Conservation (phyloP, 129 eudicot genomes). For the Mikania micrantha region DNA sequence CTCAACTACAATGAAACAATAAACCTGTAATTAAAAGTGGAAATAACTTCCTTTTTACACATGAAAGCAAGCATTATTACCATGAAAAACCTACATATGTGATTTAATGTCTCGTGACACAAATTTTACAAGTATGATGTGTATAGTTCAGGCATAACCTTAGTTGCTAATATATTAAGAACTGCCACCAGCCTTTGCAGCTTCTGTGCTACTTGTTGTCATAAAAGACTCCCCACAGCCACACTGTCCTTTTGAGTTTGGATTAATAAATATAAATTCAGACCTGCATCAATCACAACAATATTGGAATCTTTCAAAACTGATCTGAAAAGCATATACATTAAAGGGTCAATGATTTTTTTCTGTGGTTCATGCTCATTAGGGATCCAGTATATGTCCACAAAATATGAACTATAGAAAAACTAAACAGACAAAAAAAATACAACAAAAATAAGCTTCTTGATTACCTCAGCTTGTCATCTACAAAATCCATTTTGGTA, state of each 20-base stretch:
- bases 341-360: neutral
- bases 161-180: conserved; percentile 16
- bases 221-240: conserved; percentile 93
- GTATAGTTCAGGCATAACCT: neutral
- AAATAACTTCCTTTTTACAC: neutral
- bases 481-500: conserved; percentile 80
- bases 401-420: neutral
- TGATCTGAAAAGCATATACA: neutral
- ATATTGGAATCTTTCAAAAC: neutral
- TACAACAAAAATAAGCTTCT: neutral
- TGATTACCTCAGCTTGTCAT: conserved; percentile 83
- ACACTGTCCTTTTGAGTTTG: conserved; percentile 87
- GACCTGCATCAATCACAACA: conserved; percentile 45
- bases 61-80: neutral
- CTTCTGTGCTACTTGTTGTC: conserved; percentile 54
- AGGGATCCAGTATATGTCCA: neutral
- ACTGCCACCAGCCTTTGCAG: conserved; percentile 43
- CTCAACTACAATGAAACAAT: too few relatives aligned
- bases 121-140: conserved; percentile 17
- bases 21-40: neutral
- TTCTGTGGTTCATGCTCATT: neutral
- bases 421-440: neutral
- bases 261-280: conserved; percentile 77
- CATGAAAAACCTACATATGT: neutral
- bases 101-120: conserved; percentile 6